Conservation (phyloP, 1,139 yeast genomes). For the Taiozyma sp. region DNA sequence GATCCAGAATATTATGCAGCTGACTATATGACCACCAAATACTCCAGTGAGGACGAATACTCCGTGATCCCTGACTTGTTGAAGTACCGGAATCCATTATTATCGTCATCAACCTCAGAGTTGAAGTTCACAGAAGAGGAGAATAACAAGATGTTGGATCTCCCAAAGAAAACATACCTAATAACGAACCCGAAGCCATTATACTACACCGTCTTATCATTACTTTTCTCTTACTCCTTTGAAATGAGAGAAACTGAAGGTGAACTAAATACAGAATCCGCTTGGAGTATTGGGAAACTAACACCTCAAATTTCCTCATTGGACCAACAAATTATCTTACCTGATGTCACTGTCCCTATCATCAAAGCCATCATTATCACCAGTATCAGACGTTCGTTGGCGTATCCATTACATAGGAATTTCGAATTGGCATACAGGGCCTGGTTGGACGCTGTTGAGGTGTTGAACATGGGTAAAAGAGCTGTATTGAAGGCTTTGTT, state of each 20-base stretch:
- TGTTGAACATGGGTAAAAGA: constrained; percentile 66
- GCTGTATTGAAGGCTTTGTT: constrained; percentile 56
- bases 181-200: constrained; percentile 47
- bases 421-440: constrained; percentile 53
- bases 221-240: constrained; percentile 69
- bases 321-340: constrained; percentile 50
- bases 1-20: constrained; percentile 89
- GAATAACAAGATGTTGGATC: constrained; percentile 57
- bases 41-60: constrained; percentile 49
- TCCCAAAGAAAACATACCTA: constrained; percentile 63
- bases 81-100: constrained; percentile 51
- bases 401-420: constrained; percentile 78
- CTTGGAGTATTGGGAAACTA: constrained; percentile 89
- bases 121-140: constrained; percentile 52
- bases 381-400: constrained; percentile 64
- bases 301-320: constrained; percentile 72
- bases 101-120: constrained; percentile 28
- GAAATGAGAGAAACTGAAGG: constrained; percentile 76
- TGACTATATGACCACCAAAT: constrained; percentile 61
- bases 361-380: constrained; percentile 55
- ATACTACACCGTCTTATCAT: constrained; percentile 56
- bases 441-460: constrained; percentile 73
- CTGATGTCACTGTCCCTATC: constrained; percentile 30
- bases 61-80: constrained; percentile 49
- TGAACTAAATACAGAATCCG: constrained; percentile 79